Percentiles rank a stretch among this genome's conserved stretches.
phyloP scores from a whole-genome alignment of 176 grass and related monocot species.

The Chrysopogon serrulatus region DNA sequence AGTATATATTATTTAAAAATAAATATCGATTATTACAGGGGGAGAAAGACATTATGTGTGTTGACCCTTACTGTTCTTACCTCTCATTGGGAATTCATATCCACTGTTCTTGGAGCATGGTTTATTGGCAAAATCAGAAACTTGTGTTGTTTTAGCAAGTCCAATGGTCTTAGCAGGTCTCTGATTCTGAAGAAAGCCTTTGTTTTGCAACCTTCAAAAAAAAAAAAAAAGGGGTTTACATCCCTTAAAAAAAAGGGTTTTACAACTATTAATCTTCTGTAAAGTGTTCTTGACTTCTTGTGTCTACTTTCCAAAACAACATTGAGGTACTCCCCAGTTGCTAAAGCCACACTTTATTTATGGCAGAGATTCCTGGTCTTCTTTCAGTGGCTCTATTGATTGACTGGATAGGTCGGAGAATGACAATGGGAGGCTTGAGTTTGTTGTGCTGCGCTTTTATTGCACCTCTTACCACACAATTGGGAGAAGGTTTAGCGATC shows the following conservation, averaged over 20 bases:
- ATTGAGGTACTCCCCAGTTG: not conserved
- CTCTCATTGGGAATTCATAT: not conserved
- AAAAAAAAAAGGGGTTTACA: too few relatives aligned
- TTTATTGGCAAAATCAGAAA: not conserved
- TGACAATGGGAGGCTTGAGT: conserved; percentile 47
- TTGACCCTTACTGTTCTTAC: too few relatives aligned
- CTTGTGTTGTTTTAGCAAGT: not conserved
- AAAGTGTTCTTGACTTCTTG: not conserved
- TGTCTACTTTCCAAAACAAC: not conserved
- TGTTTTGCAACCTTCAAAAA: not conserved
- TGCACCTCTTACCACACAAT: conserved; percentile 40
- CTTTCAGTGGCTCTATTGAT: conserved; percentile 51
- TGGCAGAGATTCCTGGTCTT: conserved; percentile 61
- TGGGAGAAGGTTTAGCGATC: conserved; percentile 50
- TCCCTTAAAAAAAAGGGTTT: not conserved
- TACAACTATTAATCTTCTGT: not conserved
- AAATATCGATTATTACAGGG: too few relatives aligned
- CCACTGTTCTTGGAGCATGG: not conserved
- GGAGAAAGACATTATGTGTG: too few relatives aligned
- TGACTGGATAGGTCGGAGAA: conserved; percentile 62
- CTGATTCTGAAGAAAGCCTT: not conserved
- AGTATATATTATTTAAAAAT: too few relatives aligned
- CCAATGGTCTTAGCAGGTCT: not conserved
- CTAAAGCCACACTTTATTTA: not conserved
- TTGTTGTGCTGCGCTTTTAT: conserved; percentile 43